These are phyloP conservation scores for Vararia minispora DNA, from an alignment of 768 basidiomycete species.

Conservation along the genomic window DNA sequence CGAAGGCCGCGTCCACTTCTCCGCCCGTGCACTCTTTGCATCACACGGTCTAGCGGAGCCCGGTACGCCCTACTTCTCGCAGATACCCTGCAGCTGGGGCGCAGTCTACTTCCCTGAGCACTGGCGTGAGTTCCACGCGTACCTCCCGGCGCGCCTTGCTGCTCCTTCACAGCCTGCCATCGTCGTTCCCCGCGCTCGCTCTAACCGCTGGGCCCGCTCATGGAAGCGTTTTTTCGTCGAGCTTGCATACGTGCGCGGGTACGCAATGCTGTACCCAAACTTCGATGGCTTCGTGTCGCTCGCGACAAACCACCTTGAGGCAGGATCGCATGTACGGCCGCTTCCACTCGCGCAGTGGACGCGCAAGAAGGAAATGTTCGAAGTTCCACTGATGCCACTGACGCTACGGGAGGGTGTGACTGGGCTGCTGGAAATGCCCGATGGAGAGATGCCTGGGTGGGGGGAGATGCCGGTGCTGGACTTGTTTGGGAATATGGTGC, in stretches of 20 bases:
- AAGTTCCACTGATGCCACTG: constrained; percentile 57
- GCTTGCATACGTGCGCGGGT: constrained; percentile 68
- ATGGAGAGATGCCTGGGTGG: constrained; percentile 38
- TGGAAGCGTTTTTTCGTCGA: constrained; percentile 93
- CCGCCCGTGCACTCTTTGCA: constrained; percentile 50
- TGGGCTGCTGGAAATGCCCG: constrained; percentile 51
- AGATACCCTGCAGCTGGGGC: constrained; percentile 88
- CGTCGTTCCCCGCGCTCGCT: constrained; percentile 67
- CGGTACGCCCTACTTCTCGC: constrained; percentile 69
- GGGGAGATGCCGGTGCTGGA: constrained; percentile 56
- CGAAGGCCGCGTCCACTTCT: constrained; percentile 55
- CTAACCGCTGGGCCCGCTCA: constrained; percentile 69
- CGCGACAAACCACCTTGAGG: constrained; percentile 86
- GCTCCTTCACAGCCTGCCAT: constrained; percentile 32
- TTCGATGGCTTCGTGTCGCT: constrained; percentile 59
- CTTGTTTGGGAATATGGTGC: constrained; percentile 27
- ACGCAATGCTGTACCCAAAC: constrained; percentile 87
- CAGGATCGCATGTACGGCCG: constrained; percentile 67
- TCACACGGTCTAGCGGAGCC: constrained; percentile 27
- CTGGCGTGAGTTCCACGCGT: constrained; percentile 81
- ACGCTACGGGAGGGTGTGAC: constrained; percentile 15
- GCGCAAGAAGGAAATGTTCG: constrained; percentile 54
- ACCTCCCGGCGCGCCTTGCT: constrained; percentile 63
- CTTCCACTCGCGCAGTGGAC: constrained; percentile 32
- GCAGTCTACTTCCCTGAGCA: constrained; percentile 84